Evolutionary conservation across 345 rosid species (phyloP), one percentile per base, ranked within the genome.

Genomic region (Ricinus communis): DNA sequence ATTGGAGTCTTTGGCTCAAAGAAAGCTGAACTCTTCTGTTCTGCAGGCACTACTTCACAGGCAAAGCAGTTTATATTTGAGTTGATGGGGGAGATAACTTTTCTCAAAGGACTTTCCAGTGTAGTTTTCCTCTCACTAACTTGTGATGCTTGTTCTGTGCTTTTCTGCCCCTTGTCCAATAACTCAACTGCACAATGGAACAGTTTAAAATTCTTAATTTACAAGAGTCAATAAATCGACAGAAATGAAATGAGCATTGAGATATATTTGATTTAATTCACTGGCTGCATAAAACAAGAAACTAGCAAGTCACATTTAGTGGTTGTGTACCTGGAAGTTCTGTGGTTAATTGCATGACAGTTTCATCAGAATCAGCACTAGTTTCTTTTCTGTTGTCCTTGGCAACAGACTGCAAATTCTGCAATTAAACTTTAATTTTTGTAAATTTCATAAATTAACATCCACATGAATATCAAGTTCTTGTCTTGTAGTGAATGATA

Each of bases 81-180:
- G 77, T 84, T 77, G 56, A 91, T 72, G 2, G 90, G 89, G 66
- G 97, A 84, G 28, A 91, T 86, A 43, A 82, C 92, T 68, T 79
- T 83, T 63, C 95, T 82, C 28, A 79, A 53, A 60, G 93, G 90
- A 83, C 80, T 86, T 79, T 57, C 68, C 22, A 28, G 49, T 68
- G 69, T 76, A 13, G 12, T 68, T 61, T 71, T 54, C 57, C 28
- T 66, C 65, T 79, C 83, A 53, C 59, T 46, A 36, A 46, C 55
- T 4, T 77, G 86, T 15, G 83, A 69, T 53, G 74, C 62, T 24
- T 3, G 18, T 9, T 31, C 9, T 25, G 36, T 52, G 12, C 14
- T 51, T 50, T 62, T 68, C 46, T 77, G 79, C n/a, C 80, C 76
- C 56, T 73, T 69, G 65, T 66, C 71, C 21, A 50, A 53, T 57